phyloP scores from a whole-genome alignment of 2,329 filamentous ascomycete genomes.

The Rhexocercosporidium sp. region DNA sequence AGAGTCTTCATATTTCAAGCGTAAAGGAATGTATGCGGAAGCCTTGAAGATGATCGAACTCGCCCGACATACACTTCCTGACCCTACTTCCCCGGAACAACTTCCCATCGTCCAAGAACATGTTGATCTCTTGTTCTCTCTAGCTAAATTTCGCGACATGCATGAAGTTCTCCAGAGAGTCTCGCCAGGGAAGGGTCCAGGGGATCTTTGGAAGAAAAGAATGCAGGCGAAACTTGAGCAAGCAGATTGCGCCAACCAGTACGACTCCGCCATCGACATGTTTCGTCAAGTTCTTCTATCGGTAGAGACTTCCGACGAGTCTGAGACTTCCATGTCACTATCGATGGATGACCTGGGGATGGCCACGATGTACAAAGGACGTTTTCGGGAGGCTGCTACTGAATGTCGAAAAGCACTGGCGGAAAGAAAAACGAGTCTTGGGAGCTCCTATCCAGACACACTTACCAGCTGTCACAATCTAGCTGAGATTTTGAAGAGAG shows the following conservation, averaged over 20 bases:
- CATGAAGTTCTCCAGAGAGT: conserved; percentile 28
- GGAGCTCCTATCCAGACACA: conserved; percentile 33
- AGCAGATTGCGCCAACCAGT: conserved; percentile 32
- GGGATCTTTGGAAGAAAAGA: conserved; percentile 34
- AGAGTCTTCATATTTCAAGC: conserved; percentile 33
- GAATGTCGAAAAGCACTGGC: conserved; percentile 32
- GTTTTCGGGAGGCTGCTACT: conserved; percentile 29
- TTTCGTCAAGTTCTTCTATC: conserved; percentile 27
- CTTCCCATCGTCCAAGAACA: conserved; percentile 32
- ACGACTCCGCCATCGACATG: conserved; percentile 27
- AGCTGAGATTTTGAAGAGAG: conserved; percentile 28
- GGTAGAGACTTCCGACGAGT: conserved; percentile 18
- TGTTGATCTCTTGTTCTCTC: conserved; percentile 28
- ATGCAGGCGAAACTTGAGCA: conserved; percentile 33
- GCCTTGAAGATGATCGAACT: conserved; percentile 33
- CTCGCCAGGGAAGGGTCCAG: conserved; percentile 23
- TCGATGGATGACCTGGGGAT: conserved; percentile 29
- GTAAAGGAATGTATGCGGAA: conserved; percentile 30
- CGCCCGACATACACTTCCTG: conserved; percentile 31
- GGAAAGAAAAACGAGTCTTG: conserved; percentile 28
- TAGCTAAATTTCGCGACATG: conserved; percentile 35
- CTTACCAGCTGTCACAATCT: conserved; percentile 34
- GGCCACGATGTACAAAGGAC: conserved; percentile 32
- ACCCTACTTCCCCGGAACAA: conserved; percentile 28
- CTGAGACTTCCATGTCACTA: conserved; percentile 18